Base-by-base conservation (phyloP, 441 rosid species). In the Eruca vesicaria region DNA sequence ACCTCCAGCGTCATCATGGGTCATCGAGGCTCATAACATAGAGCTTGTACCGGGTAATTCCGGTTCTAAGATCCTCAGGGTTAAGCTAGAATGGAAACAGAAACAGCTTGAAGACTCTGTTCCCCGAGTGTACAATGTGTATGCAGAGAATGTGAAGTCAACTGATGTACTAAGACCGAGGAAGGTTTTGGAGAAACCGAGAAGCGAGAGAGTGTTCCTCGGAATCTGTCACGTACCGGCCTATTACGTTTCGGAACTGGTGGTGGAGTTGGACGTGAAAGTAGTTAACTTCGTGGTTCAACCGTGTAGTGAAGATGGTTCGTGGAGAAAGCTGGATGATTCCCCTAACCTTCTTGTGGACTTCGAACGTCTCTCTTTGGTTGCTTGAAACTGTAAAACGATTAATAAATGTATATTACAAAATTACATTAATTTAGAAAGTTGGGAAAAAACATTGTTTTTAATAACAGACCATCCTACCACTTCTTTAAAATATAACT, bases 281-380 rank as follows among this genome's bases (percentile, higher is more conserved):
- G 63, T 78, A 63, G 82, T 92, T 64, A 82, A 80, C 65, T 87
- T 94, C 78, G 60, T 86, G 16, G 74, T 94, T 76, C 97, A 92
- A 82, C 77, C 74, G 0, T 83, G 89, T 21, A 63, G 7, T 18
- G 52, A 23, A 35, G 88, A 82, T 45, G 94, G 93, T 1, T 57
- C 76, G 11, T 65, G 41, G 69, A 88, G 57, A 62, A 83, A 80
- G 80, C 81, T 87, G 52, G 82, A 81, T 14, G 87, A 76, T 9
- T 89, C 95, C 33, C 94, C 88, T 16, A 82, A 63, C 59, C 79
- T 84, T 63, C 78, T 50, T 7, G 76, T 87, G 16, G 29, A 82
- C 7, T 56, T 90, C 12, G 83, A 83, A 71, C 83, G 82, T 75
- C 48, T 78, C 26, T 36, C 21, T 7, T 14, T 16, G 0, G 28